Conservation (phyloP, 305 asterid species). For the Solanum hybrid region DNA sequence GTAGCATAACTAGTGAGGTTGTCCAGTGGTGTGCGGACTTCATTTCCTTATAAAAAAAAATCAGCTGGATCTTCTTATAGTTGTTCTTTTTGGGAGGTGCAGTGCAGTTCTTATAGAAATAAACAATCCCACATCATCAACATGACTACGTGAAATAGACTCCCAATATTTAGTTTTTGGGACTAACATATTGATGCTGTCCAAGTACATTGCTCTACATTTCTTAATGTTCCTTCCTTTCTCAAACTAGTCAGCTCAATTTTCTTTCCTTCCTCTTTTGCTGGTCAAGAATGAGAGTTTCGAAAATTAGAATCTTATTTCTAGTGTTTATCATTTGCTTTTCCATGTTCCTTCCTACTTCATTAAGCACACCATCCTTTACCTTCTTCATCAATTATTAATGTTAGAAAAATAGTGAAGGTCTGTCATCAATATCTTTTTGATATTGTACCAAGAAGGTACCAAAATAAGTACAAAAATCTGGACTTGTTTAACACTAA, state of each 20-base stretch:
- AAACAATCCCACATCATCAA: neutral
- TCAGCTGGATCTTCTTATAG: neutral
- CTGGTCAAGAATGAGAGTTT: conserved; percentile 1
- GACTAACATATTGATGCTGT: neutral
- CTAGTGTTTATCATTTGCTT: neutral
- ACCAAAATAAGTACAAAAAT: neutral
- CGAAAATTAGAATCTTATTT: neutral
- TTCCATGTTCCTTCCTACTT: neutral
- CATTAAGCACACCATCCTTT: neutral
- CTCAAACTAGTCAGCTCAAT: neutral
- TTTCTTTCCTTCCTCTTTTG: neutral
- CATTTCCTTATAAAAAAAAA: neutral
- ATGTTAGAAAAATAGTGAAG: neutral
- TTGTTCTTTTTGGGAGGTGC: neutral
- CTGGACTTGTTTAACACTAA: neutral
- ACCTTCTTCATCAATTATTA: neutral
- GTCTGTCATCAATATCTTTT: neutral
- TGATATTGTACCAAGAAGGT: neutral
- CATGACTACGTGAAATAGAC: neutral
- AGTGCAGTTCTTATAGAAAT: neutral
- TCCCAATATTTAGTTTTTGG: neutral
- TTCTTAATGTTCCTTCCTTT: neutral
- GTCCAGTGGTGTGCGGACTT: neutral
- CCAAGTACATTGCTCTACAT: neutral
- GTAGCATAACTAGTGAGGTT: neutral